phyloP scores from a whole-genome alignment of 345 rosid genomes.

The Syzygium aromaticum region DNA sequence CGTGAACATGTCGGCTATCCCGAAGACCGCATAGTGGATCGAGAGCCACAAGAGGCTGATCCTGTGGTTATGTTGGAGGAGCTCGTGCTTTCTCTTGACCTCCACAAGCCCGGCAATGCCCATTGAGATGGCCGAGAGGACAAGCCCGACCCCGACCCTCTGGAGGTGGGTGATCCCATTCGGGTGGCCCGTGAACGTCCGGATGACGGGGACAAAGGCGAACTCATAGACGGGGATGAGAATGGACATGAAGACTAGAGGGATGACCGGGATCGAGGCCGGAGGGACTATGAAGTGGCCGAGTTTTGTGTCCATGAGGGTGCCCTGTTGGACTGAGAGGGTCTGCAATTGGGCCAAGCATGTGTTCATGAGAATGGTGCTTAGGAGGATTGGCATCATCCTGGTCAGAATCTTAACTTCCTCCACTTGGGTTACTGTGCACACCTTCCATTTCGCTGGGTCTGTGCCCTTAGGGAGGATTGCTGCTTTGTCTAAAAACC shows the following conservation, averaged over 20 bases:
- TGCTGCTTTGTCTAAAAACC: constrained; percentile 38
- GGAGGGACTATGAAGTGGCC: constrained; percentile 15
- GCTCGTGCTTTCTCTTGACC: constrained; percentile 15
- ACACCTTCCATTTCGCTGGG: constrained; percentile 16
- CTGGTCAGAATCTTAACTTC: constrained; percentile 41
- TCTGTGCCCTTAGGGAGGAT: constrained; percentile 4
- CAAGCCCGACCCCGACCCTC: constrained; percentile 25
- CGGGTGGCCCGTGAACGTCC: constrained; percentile 19
- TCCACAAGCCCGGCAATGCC: constrained; percentile 19
- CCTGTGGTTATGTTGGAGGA: constrained; percentile 1
- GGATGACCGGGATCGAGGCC: constrained; percentile 24
- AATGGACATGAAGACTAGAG: constrained; percentile 23
- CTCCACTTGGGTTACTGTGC: constrained; percentile 43
- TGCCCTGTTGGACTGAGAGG: constrained; percentile 24
- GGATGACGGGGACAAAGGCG: constrained; percentile 14
- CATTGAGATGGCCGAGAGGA: constrained; percentile 26
- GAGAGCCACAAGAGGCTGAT: constrained; percentile 29
- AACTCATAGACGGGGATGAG: constrained; percentile 25
- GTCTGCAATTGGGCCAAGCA: constrained; percentile 32
- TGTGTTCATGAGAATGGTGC: constrained; percentile 32
- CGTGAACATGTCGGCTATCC: constrained; percentile 31
- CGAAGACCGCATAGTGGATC: constrained; percentile 21
- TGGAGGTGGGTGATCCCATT: constrained; percentile 23
- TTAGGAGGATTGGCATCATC: constrained; percentile 33
- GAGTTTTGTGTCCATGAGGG: constrained; percentile 11